These are phyloP conservation scores for Camellia sinensis DNA, from an alignment of 148 eudicot species.

Conservation along the genomic window DNA sequence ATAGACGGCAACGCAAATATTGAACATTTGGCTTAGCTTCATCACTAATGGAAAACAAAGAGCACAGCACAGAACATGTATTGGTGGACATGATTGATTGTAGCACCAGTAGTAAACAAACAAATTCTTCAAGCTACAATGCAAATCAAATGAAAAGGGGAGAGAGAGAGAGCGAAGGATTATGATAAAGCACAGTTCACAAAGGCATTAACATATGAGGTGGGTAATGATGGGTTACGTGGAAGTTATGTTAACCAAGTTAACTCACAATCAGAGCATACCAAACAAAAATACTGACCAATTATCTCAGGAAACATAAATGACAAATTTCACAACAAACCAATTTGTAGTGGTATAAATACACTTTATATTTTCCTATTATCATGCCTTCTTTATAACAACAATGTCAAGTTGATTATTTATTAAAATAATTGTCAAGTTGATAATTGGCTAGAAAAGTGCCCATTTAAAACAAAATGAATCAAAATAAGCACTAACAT, in stretches of 20 bases:
- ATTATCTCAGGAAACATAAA: neutral
- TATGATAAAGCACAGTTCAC: neutral
- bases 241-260: neutral
- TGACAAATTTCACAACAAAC: neutral
- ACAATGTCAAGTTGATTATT: neutral
- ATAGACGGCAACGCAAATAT: neutral
- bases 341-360: neutral
- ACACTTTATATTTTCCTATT: neutral
- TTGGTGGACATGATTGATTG: neutral
- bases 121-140: conserved; percentile 2
- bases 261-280: neutral
- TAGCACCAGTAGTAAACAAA: neutral
- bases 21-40: neutral
- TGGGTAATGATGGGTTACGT: neutral
- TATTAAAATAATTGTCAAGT: neutral
- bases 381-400: neutral
- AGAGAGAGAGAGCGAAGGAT: neutral
- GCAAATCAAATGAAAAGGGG: neutral
- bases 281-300: neutral
- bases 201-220: neutral
- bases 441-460: neutral
- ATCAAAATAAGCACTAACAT: neutral
- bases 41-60: neutral
- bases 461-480: conserved; percentile 1
- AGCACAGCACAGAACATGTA: neutral